A percentile compares a stretch with the other conserved stretches of the same genome.
phyloP scores from a whole-genome alignment of 345 rosid genomes.

The Citrus unshiu region DNA sequence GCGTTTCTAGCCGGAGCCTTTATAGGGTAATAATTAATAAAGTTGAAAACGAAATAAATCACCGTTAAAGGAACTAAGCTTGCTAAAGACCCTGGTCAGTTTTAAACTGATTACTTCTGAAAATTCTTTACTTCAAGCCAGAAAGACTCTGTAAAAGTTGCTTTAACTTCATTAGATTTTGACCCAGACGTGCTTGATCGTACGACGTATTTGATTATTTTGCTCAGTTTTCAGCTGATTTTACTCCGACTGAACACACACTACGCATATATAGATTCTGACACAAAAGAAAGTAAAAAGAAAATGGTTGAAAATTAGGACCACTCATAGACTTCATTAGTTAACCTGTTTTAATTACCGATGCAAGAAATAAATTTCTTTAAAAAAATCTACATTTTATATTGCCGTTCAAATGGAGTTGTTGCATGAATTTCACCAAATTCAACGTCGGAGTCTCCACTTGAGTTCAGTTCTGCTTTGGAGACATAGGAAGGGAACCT shows the following conservation, averaged over 20 bases:
- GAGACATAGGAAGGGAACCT: background rate
- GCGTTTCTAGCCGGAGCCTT: background rate
- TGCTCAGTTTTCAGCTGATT: background rate
- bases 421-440: slow-evolving; percentile 12
- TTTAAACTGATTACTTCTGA: background rate
- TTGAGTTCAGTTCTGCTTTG: background rate
- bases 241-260: background rate
- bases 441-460: background rate
- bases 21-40: background rate
- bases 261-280: background rate
- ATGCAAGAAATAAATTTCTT: too few species aligned
- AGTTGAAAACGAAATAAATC: background rate
- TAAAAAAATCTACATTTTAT: background rate
- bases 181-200: background rate
- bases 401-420: background rate
- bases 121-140: background rate
- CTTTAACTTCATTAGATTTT: background rate
- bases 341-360: too few species aligned
- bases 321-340: background rate
- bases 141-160: background rate
- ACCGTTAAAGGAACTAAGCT: background rate
- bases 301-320: background rate
- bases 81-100: background rate
- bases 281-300: background rate
- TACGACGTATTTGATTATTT: background rate